Conservation (phyloP, 768 basidiomycete species). For the Lactifluus rugatus region DNA sequence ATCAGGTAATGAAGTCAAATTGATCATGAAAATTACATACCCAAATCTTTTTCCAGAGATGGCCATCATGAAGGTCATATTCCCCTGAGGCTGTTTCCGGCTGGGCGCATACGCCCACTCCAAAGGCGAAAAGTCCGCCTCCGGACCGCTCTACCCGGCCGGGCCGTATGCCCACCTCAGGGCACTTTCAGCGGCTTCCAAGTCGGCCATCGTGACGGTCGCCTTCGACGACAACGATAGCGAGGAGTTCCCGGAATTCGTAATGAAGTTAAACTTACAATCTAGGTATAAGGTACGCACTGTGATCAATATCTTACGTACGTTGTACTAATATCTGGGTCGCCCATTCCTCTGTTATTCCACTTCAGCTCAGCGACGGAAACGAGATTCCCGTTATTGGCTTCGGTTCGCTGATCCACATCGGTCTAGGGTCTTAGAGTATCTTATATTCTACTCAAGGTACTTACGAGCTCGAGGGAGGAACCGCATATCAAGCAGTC, state of each 20-base stretch:
- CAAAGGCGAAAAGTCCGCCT: too few relatives aligned
- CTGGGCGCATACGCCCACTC: too few relatives aligned
- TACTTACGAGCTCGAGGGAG: constrained; percentile 55
- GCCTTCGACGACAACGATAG: not conserved
- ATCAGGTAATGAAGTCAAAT: not conserved
- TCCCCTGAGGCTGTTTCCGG: too few relatives aligned
- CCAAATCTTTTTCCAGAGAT: not conserved
- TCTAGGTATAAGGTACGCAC: constrained; percentile 6
- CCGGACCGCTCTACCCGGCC: too few relatives aligned
- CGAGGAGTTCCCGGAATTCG: not conserved
- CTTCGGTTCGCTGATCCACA: constrained; percentile 30
- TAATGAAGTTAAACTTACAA: constrained; percentile 9
- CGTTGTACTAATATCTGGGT: not conserved
- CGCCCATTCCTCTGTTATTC: not conserved
- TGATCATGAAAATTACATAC: not conserved
- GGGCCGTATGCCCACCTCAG: too few relatives aligned
- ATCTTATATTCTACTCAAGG: constrained; percentile 23
- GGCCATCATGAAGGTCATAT: not conserved
- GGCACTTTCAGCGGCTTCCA: too few relatives aligned
- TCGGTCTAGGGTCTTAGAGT: too few relatives aligned
- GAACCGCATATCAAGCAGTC: constrained; percentile 46
- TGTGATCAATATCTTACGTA: not conserved
- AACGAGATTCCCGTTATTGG: constrained; percentile 49
- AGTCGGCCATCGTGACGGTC: not conserved
- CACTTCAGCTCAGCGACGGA: constrained; percentile 39